A percentile compares a stretch with the other conserved stretches of the same genome.
phyloP scores from a whole-genome alignment of 2,329 filamentous ascomycete genomes.

The Capronia americana region DNA sequence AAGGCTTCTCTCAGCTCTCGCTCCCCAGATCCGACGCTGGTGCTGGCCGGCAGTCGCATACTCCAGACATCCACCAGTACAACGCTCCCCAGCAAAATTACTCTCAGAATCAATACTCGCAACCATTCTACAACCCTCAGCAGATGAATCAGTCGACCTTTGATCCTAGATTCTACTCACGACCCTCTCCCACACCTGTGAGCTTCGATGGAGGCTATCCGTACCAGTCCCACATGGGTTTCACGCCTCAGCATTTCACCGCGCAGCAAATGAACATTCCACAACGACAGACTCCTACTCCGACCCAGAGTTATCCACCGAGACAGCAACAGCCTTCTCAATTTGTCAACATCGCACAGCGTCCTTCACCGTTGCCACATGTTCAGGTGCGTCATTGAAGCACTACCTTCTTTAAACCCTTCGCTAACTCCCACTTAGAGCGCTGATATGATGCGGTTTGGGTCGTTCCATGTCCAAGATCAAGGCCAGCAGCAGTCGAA shows the following conservation, averaged over 20 bases:
- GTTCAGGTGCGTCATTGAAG: constrained; percentile 31
- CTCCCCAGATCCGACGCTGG: constrained; percentile 33
- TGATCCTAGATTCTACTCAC: constrained; percentile 34
- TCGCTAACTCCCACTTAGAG: constrained; percentile 25
- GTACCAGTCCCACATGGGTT: constrained; percentile 34
- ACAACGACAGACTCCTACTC: constrained; percentile 30
- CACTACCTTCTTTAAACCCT: not conserved
- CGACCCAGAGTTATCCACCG: constrained; percentile 44
- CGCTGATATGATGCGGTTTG: constrained; percentile 31
- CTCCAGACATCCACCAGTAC: constrained; percentile 36
- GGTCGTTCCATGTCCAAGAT: constrained; percentile 25
- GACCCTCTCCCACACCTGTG: constrained; percentile 33
- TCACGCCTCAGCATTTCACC: constrained; percentile 30
- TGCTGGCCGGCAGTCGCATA: constrained; percentile 32
- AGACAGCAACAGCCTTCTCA: constrained; percentile 37
- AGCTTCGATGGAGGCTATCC: constrained; percentile 28
- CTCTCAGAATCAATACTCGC: constrained; percentile 32
- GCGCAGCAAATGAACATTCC: constrained; percentile 31
- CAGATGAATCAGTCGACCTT: constrained; percentile 31
- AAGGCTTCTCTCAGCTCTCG: constrained; percentile 31
- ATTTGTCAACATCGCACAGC: constrained; percentile 39
- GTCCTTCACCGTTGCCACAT: constrained; percentile 41
- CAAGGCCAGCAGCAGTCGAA: constrained; percentile 28
- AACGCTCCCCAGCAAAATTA: constrained; percentile 30
- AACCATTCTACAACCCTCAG: constrained; percentile 32